Conservation (phyloP, 805 yeast species). For the Debaryomyces prosopidis region DNA sequence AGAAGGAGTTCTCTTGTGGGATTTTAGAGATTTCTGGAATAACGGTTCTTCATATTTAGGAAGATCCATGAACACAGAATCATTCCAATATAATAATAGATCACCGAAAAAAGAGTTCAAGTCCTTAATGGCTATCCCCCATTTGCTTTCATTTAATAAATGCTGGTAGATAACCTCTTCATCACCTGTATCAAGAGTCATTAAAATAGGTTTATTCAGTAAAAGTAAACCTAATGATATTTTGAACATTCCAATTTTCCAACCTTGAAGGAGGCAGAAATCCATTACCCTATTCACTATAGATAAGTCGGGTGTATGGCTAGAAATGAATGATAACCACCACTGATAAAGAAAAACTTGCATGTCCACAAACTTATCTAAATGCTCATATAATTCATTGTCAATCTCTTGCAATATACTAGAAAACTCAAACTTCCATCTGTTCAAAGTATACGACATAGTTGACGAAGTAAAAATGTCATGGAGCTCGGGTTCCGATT, state of each 20-base stretch:
- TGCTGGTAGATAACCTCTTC: constrained; percentile 47
- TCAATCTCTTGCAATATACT: constrained; percentile 41
- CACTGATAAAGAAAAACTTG: constrained; percentile 60
- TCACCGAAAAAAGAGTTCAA: constrained; percentile 41
- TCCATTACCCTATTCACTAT: constrained; percentile 52
- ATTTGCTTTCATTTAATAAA: constrained; percentile 41
- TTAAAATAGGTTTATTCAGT: constrained; percentile 47
- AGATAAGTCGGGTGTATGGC: constrained; percentile 56
- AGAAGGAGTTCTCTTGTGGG: constrained; percentile 8
- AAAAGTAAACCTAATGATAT: constrained; percentile 53
- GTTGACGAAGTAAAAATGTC: constrained; percentile 51
- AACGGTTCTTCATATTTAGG: constrained; percentile 6
- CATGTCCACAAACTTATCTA: constrained; percentile 41
- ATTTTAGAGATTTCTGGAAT: neutral
- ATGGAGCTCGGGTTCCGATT: constrained; percentile 50
- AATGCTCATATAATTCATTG: constrained; percentile 44
- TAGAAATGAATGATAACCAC: constrained; percentile 62
- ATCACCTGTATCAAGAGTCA: constrained; percentile 33
- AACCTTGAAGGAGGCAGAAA: constrained; percentile 52
- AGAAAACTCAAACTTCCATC: constrained; percentile 54
- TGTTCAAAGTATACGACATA: constrained; percentile 54
- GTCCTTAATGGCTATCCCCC: constrained; percentile 42
- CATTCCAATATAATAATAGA: constrained; percentile 37
- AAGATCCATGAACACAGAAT: constrained; percentile 19
- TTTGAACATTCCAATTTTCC: constrained; percentile 53